These are phyloP conservation scores for Rhodotorula babjevae DNA, from an alignment of 768 basidiomycete genomes.

Conservation along the genomic window DNA sequence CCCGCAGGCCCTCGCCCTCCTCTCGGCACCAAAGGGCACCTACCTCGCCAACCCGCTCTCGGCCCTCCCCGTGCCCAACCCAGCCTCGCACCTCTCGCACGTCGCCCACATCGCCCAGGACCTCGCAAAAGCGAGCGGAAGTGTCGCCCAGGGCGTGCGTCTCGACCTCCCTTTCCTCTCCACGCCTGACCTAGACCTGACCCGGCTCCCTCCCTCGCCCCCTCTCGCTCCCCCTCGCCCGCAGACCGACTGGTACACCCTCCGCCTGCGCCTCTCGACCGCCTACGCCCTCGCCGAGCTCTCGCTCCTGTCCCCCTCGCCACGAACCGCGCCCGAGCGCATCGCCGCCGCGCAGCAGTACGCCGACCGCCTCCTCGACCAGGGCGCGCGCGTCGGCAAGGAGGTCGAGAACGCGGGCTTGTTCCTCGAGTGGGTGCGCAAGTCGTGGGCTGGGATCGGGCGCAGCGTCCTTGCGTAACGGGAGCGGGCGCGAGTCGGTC, in stretches of 20 bases:
- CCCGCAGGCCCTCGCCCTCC: slow-evolving; percentile 28
- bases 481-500: too few relatives aligned
- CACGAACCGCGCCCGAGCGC: not conserved
- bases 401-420: not conserved
- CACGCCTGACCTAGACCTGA: too few relatives aligned
- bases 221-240: too few relatives aligned
- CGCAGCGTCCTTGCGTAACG: slow-evolving; percentile 1
- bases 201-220: too few relatives aligned
- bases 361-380: slow-evolving; percentile 10
- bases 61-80: slow-evolving; percentile 13
- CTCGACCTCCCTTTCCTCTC: not conserved
- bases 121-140: slow-evolving; percentile 21
- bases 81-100: slow-evolving; percentile 6
- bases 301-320: not conserved
- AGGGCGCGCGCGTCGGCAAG: not conserved
- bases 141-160: slow-evolving; percentile 29
- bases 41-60: slow-evolving; percentile 13
- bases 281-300: slow-evolving; percentile 28
- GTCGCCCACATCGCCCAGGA: slow-evolving; percentile 33
- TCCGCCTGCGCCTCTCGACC: slow-evolving; percentile 27
- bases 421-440: slow-evolving; percentile 23
- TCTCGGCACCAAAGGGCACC: slow-evolving; percentile 16
- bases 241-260: slow-evolving; percentile 35
- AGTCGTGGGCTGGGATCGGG: slow-evolving; percentile 27
- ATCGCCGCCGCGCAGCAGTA: slow-evolving; percentile 1